phyloP scores from a whole-genome alignment of 495 filamentous ascomycete genomes.

The Penicillium crystallinum region DNA sequence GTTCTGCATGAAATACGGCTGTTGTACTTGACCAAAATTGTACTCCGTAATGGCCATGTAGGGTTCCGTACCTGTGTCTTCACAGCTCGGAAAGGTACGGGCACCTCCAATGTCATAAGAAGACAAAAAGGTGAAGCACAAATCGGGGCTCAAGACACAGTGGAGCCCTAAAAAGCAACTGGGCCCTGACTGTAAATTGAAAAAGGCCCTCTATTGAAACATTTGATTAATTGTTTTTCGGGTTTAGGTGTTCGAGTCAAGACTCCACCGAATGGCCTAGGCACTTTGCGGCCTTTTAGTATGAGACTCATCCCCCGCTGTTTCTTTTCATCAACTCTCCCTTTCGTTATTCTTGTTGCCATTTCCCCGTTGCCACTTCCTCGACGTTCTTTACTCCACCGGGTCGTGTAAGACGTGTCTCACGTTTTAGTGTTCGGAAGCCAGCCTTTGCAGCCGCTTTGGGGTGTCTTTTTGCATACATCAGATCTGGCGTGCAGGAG shows the following conservation, averaged over 20 bases:
- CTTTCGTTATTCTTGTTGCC: not conserved
- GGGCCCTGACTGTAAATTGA: too few species aligned
- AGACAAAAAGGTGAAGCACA: too few species aligned
- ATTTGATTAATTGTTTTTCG: not conserved
- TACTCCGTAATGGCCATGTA: too few species aligned
- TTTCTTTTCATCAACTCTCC: not conserved
- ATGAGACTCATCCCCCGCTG: not conserved
- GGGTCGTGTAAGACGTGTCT: constrained; percentile 6
- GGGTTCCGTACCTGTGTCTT: too few species aligned
- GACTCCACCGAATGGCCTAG: not conserved
- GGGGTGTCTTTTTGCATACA: constrained; percentile 3
- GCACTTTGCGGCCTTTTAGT: not conserved
- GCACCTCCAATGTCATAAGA: too few species aligned
- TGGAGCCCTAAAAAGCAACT: too few species aligned
- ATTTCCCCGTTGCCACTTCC: not conserved
- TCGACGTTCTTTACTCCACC: not conserved
- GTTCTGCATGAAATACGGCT: not conserved
- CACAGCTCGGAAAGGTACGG: too few species aligned
- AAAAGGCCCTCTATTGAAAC: too few species aligned
- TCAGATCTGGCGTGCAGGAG: constrained; percentile 11
- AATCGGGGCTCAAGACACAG: too few species aligned
- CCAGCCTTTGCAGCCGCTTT: not conserved
- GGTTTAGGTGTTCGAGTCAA: not conserved
- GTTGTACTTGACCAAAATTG: too few species aligned
- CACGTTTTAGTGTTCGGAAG: constrained; percentile 4